Evolutionary conservation across 768 basidiomycete genomes (phyloP).

Genomic region (Pisolithus sp.): DNA sequence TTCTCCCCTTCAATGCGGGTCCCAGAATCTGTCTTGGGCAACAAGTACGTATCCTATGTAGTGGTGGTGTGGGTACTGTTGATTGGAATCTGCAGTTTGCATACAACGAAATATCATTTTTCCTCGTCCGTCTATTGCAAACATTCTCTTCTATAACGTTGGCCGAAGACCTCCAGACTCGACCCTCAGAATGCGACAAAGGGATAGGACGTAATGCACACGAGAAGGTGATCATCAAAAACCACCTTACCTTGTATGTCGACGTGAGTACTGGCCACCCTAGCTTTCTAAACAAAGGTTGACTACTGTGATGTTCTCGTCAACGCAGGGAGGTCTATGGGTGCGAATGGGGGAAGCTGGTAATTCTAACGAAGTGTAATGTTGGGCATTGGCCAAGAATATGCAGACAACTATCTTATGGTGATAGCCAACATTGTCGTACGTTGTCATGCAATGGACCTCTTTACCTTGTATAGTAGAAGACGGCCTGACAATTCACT

Average conservation of each 20-base stretch:
- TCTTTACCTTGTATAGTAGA: too few species aligned
- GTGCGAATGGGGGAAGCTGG: too few species aligned
- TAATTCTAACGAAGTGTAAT: too few species aligned
- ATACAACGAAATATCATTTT: conserved; percentile 59
- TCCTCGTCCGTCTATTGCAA: conserved; percentile 56
- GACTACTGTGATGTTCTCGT: too few species aligned
- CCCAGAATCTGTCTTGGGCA: conserved; percentile 34
- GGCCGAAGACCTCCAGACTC: conserved; percentile 39
- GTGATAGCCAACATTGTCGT: too few species aligned
- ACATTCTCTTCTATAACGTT: conserved; percentile 41
- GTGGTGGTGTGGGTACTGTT: not conserved
- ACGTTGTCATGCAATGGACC: too few species aligned
- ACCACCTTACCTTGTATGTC: conserved; percentile 51
- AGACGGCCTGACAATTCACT: too few species aligned
- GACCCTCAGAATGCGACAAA: conserved; percentile 37
- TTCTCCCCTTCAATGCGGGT: conserved; percentile 37
- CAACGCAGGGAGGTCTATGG: too few species aligned
- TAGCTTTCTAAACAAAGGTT: too few species aligned
- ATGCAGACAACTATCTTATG: too few species aligned
- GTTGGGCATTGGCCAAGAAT: too few species aligned
- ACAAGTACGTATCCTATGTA: conserved; percentile 18
- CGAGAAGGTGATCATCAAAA: conserved; percentile 41
- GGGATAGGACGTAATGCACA: conserved; percentile 30
- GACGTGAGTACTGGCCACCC: conserved; percentile 26
- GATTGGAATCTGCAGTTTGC: conserved; percentile 41